Evolutionary conservation across 495 filamentous ascomycete genomes (phyloP).

Genomic region (Penicillium nucicola): DNA sequence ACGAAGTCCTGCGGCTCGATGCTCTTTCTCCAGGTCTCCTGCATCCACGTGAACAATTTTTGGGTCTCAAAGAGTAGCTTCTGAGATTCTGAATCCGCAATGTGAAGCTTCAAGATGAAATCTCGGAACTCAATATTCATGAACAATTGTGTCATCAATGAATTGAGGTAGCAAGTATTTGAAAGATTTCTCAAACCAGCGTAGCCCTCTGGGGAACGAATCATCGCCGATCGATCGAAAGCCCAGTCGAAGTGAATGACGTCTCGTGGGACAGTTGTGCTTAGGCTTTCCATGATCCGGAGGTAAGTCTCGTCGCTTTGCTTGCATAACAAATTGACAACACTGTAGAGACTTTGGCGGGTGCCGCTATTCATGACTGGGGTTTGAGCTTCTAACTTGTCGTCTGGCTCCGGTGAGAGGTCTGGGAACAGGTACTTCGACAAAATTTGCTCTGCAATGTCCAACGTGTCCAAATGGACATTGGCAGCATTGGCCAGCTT

Average conservation of each 20-base stretch:
- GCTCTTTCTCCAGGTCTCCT: slow-evolving; percentile 68
- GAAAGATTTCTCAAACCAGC: slow-evolving; percentile 85
- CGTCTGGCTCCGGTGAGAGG: slow-evolving; percentile 33
- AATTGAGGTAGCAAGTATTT: slow-evolving; percentile 98
- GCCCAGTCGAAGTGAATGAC: slow-evolving; percentile 40
- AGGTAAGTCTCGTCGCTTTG: slow-evolving; percentile 47
- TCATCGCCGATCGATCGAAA: slow-evolving; percentile 64
- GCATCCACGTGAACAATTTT: slow-evolving; percentile 79
- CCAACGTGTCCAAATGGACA: slow-evolving; percentile 43
- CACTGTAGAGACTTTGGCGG: slow-evolving; percentile 60
- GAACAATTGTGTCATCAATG: slow-evolving; percentile 90
- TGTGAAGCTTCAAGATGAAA: slow-evolving; percentile 70
- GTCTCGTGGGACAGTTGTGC: slow-evolving; percentile 50
- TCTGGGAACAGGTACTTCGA: slow-evolving; percentile 68
- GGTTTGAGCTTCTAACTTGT: slow-evolving; percentile 28
- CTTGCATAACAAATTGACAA: slow-evolving; percentile 58
- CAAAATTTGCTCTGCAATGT: slow-evolving; percentile 59
- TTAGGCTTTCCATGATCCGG: slow-evolving; percentile 50
- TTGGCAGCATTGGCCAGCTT: slow-evolving; percentile 43
- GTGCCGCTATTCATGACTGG: slow-evolving; percentile 54
- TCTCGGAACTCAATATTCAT: slow-evolving; percentile 89
- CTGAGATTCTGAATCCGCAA: slow-evolving; percentile 55
- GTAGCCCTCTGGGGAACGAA: slow-evolving; percentile 73
- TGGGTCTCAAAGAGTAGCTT: slow-evolving; percentile 73
- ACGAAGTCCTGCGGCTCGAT: slow-evolving; percentile 74